phyloP scores from a whole-genome alignment of 495 filamentous ascomycete species.

The Aspergillus conjunctus region DNA sequence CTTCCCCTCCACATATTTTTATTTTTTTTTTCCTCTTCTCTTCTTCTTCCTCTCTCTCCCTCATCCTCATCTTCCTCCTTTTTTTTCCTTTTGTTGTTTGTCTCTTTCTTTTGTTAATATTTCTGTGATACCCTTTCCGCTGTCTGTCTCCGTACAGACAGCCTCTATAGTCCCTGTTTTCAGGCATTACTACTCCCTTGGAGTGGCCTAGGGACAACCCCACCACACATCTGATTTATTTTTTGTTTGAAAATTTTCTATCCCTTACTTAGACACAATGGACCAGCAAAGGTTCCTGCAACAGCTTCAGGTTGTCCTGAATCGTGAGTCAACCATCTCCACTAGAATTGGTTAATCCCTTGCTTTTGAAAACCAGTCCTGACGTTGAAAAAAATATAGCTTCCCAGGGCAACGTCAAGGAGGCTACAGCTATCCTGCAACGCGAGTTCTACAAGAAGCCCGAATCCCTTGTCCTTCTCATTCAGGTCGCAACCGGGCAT shows the following conservation, averaged over 20 bases:
- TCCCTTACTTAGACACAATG: conserved; percentile 50
- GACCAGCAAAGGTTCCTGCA: conserved; percentile 73
- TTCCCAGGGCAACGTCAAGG: conserved; percentile 67
- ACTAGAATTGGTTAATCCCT: neutral
- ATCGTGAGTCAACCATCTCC: conserved; percentile 57
- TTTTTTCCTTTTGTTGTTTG: conserved; percentile 28
- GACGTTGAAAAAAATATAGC: conserved; percentile 26
- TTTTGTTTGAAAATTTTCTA: conserved; percentile 19
- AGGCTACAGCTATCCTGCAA: conserved; percentile 84
- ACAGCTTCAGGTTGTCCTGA: conserved; percentile 73
- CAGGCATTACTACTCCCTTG: conserved; percentile 19
- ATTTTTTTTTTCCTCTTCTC: conserved; percentile 28
- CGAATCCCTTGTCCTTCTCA: conserved; percentile 75
- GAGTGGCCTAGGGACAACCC: conserved; percentile 32
- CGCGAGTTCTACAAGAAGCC: conserved; percentile 89
- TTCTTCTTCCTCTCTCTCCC: conserved; percentile 24
- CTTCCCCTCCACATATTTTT: conserved; percentile 25
- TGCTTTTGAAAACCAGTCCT: neutral
- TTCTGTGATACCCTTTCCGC: conserved; percentile 45
- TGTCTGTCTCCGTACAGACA: conserved; percentile 40
- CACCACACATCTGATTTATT: conserved; percentile 17
- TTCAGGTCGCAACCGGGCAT: conserved; percentile 81
- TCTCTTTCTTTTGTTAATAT: conserved; percentile 32
- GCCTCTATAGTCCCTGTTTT: conserved; percentile 32
- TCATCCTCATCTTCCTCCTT: conserved; percentile 22